These are phyloP conservation scores for Sphenostylis stenocarpa DNA, from an alignment of 306 rosid genomes.

Conservation along the genomic window DNA sequence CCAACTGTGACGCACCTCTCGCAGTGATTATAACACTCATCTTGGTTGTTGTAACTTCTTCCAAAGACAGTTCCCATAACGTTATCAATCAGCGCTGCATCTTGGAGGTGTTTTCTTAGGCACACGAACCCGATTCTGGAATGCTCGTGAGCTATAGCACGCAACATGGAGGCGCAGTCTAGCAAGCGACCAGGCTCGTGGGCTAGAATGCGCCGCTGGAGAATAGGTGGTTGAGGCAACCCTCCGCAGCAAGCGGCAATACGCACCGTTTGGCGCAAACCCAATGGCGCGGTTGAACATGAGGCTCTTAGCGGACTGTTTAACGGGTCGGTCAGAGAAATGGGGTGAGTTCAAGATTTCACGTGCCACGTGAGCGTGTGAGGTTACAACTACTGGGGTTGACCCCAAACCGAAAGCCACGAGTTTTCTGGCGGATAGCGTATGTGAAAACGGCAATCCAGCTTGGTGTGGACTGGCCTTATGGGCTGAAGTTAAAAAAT, in stretches of 20 bases:
- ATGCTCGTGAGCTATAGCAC: slow-evolving; percentile 24
- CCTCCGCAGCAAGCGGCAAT: slow-evolving; percentile 47
- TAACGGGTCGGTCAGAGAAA: slow-evolving; percentile 48
- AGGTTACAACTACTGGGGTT: slow-evolving; percentile 41
- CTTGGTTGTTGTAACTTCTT: slow-evolving; percentile 27
- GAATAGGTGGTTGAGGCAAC: slow-evolving; percentile 47
- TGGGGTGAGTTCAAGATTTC: slow-evolving; percentile 42
- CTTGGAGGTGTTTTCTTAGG: slow-evolving; percentile 47
- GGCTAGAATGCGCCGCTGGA: slow-evolving; percentile 35
- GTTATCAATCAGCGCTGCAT: slow-evolving; percentile 47
- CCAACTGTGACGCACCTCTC: slow-evolving; percentile 44
- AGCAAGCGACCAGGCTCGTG: slow-evolving; percentile 37
- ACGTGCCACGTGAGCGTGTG: slow-evolving; percentile 42
- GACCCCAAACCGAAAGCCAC: slow-evolving; percentile 56
- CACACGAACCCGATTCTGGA: slow-evolving; percentile 27
- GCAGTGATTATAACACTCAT: not conserved
- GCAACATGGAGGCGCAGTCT: slow-evolving; percentile 38
- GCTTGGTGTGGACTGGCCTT: no score
- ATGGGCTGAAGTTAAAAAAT: no score
- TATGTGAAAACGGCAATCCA: no score
- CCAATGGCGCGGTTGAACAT: slow-evolving; percentile 61
- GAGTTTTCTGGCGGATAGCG: slow-evolving; percentile 38
- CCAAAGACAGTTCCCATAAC: slow-evolving; percentile 52
- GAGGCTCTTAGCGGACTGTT: slow-evolving; percentile 49
- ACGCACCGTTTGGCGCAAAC: slow-evolving; percentile 48